Evolutionary conservation across 2,329 filamentous ascomycete species (phyloP), one percentile per base, ranked within the genome.

Genomic region (Aureobasidium sp.): DNA sequence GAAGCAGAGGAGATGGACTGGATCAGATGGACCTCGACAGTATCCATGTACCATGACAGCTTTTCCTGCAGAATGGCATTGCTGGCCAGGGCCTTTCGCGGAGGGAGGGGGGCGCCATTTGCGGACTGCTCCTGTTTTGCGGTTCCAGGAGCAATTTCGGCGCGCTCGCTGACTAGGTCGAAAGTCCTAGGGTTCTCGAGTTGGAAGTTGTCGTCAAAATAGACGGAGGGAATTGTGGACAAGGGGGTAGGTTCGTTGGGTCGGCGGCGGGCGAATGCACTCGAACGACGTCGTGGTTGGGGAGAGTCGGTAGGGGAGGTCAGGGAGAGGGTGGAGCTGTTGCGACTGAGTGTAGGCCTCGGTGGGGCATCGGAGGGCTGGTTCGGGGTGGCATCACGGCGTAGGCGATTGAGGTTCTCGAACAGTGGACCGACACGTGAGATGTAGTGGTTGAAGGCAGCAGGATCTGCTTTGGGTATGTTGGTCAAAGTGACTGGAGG

Each of bases 31-130:
- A 98, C 89, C 67, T 98, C 93, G 19, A 98, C 90, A 0, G 93
- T 98, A 67, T 98, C 93, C 90, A 98, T 95, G 68, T 98, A 98
- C 93, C 93, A 98, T 0, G 93, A 97, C 11, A 98, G 75, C 70
- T 98, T 98, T 70, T 98, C 93, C 67, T 98, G 93, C 30, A 98
- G 70, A 55, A 98, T 98, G 0, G 93, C 93, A 70, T 98, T 98
- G 0, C 90, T 96, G 6, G 91, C 91, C 24, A 98, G 75, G 1
- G 88, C 87, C 67, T 96, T 97, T 56, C 91, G 81, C 7, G 75
- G 76, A 11, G 71, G 70, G 16, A 70, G 67, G 38, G 73, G 66
- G 6, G 86, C 83, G 10, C 78, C 77, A 19, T 78, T 70, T 0
- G 77, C 71, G 47, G 73, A 83, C 65, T 25, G 67, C 65, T 56